Base-by-base conservation (phyloP, 176 grass and related monocot genomes). In the Zoysia japonica region DNA sequence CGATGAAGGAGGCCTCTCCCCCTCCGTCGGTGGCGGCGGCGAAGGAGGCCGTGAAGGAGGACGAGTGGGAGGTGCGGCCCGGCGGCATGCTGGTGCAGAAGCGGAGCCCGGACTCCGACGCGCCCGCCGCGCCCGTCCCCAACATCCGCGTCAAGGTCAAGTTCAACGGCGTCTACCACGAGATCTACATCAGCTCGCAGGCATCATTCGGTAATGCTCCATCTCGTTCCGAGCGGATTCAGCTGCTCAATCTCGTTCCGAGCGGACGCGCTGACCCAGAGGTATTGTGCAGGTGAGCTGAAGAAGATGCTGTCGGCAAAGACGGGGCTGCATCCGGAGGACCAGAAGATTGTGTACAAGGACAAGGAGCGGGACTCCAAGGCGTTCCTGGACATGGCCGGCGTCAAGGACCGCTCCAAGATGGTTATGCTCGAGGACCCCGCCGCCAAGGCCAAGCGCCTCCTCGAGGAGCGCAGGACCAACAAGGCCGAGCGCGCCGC, bases 11-110 rank as follows among this genome's bases (percentile, higher is more conserved):
- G 65, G 57, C 12, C n/a, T 60, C 76, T 78, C 45, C 84, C 3
- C 78, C 81, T 5, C 7, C 71, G 13, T 1, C 70, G 54, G 7
- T 2, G 53, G 11, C 65, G 5, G 55, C 61, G 17, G 40, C 62
- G 16, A 42, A 46, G 35, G 80, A 56, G 17, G 88, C 67, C 10
- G 72, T 73, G 5, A 80, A 57, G 70, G 82, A 92, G 84, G 88
- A 97, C 46, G 83, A 86, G 75, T 94, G 89, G 94, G 94, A 97
- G 80, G 91, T 97, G 72, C 81, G 89, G 39, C 94, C 91, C 0
- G 87, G 94, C 39, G 94, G 94, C 12, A 94, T 97, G 94, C 83
- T 97, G 67, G 94, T 97, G 63, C 94, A 97, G 89, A 97, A 88
- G 72, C 84, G 94, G 40, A 62, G 53, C 71, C 90, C 78, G 2